These are phyloP conservation scores for Penicillium sp. DNA, from an alignment of 2,329 filamentous ascomycete species.

Conservation along the genomic window DNA sequence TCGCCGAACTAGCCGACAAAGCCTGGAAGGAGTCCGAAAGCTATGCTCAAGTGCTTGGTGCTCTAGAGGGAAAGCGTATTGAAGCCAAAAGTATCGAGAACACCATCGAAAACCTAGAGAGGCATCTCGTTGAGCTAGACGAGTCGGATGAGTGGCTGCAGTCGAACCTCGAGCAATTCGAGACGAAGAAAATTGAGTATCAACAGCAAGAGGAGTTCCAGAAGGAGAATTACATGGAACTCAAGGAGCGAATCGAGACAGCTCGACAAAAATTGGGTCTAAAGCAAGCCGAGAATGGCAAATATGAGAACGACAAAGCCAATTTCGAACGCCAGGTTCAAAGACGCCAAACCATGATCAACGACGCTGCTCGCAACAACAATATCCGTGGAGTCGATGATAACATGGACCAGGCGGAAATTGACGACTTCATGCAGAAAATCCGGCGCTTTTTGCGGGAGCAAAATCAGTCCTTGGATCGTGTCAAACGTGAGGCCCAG, in stretches of 20 bases:
- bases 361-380: slow-evolving; percentile 74
- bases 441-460: slow-evolving; percentile 75
- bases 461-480: slow-evolving; percentile 77
- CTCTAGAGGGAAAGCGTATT: slow-evolving; percentile 75
- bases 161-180: slow-evolving; percentile 73
- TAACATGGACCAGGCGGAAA: slow-evolving; percentile 72
- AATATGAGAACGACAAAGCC: slow-evolving; percentile 81
- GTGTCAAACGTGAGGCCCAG: slow-evolving; percentile 71
- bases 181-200: slow-evolving; percentile 70
- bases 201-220: slow-evolving; percentile 65
- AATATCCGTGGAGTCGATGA: slow-evolving; percentile 83
- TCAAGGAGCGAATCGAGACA: slow-evolving; percentile 58
- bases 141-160: slow-evolving; percentile 79
- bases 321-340: slow-evolving; percentile 80
- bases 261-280: slow-evolving; percentile 47
- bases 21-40: slow-evolving; percentile 74
- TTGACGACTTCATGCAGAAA: slow-evolving; percentile 75
- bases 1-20: slow-evolving; percentile 59
- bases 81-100: slow-evolving; percentile 71
- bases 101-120: slow-evolving; percentile 69
- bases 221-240: slow-evolving; percentile 65
- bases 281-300: slow-evolving; percentile 61
- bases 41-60: slow-evolving; percentile 73
- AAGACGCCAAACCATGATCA: slow-evolving; percentile 72
- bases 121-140: slow-evolving; percentile 73